Base-by-base conservation (phyloP, 2,329 filamentous ascomycete species). In the Phaeosphaeria sp. region DNA sequence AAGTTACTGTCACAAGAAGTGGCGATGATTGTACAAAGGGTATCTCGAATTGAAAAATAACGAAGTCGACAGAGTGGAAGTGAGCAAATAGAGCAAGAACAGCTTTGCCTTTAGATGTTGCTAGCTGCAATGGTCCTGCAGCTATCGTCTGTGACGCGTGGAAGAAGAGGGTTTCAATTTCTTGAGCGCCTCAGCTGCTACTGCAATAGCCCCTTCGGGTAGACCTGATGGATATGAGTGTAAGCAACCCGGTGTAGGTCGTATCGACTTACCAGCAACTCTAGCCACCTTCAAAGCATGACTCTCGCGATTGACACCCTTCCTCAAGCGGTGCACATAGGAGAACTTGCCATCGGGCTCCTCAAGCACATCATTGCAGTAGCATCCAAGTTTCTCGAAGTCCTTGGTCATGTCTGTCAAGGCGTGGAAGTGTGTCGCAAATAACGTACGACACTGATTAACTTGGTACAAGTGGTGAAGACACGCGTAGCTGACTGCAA, bases 271-370 rank as follows among this genome's bases (percentile, higher is more conserved):
- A 74, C 81, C 93, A 6, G 95, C 96, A 65, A 98, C 80, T 62
- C 85, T 85, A 1, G 95, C 95, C n/a, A 99, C 95, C 73, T 97
- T 98, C 58, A 99, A 81, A 18, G 96, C 95, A 79, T 99, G 95
- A 60, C 92, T 96, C 64, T 90, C 83, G 51, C 88, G 85, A 77
- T 98, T 99, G 56, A 97, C 87, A 0, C 95, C 95, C 73, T 84
- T 87, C 54, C 87, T 86, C 77, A 99, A 78, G 65, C 85, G 90
- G 79, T 99, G 93, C 54, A 96, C 84, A 79, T 96, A 99, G 43
- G 90, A 87, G 75, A 97, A 99, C 0, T 74, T 78, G 0, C 82
- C 78, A 7, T 80, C 82, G 1, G 66, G 68, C 50, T 90, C 89
- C 73, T 97, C 93, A 21, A 88, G 83, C 9, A 99, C 87, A 77